Conservation (phyloP, 495 filamentous ascomycete genomes). For the Penicillium cataractarum region DNA sequence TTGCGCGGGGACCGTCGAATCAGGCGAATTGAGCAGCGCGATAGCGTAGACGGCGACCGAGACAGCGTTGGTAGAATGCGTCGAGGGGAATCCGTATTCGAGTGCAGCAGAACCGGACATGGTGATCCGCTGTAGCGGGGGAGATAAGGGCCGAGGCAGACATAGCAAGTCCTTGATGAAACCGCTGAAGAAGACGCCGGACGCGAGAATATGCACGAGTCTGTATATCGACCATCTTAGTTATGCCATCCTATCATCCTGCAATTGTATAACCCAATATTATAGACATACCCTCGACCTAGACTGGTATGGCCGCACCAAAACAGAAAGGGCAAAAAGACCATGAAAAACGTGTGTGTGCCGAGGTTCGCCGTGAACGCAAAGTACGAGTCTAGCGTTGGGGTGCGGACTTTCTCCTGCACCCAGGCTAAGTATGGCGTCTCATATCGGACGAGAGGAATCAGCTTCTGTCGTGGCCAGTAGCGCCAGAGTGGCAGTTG, state of each 20-base stretch:
- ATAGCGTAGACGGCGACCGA: constrained; percentile 89
- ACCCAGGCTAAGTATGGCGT: constrained; percentile 89
- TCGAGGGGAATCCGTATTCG: constrained; percentile 96
- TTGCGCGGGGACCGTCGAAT: constrained; percentile 50
- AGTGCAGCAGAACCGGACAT: constrained; percentile 94
- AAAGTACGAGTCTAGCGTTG: constrained; percentile 90
- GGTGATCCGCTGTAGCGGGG: constrained; percentile 90
- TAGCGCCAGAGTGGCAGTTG: constrained; percentile 90
- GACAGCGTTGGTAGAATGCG: constrained; percentile 94
- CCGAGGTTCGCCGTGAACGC: constrained; percentile 95
- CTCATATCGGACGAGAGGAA: constrained; percentile 91
- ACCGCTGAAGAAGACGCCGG: constrained; percentile 90
- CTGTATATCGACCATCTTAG: constrained; percentile 45
- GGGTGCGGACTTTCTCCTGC: constrained; percentile 77
- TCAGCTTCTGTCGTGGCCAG: constrained; percentile 72
- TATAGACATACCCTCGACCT: constrained; percentile 72
- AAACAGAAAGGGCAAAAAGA: constrained; percentile 87
- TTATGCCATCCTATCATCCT: neutral
- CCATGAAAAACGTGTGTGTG: constrained; percentile 99
- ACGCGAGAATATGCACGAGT: constrained; percentile 83
- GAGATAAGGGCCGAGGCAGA: constrained; percentile 90
- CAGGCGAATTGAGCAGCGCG: constrained; percentile 61
- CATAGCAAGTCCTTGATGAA: constrained; percentile 94
- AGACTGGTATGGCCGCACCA: constrained; percentile 87
- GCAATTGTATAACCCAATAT: neutral